phyloP scores from a whole-genome alignment of 1,284 basidiomycete genomes.

The Trichosporon coremiiforme region DNA sequence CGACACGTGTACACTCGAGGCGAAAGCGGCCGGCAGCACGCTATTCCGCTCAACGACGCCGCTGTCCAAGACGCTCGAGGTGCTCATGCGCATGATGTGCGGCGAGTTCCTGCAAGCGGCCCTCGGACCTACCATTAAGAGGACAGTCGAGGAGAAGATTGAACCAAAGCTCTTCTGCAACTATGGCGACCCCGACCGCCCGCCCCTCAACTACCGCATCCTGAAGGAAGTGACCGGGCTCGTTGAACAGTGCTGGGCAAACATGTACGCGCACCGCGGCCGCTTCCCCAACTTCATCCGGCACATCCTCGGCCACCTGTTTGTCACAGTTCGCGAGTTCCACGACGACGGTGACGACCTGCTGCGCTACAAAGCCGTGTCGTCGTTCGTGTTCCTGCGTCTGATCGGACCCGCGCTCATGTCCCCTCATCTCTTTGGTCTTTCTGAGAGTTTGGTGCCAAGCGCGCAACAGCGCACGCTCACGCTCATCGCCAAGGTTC shows the following conservation, averaged over 20 bases:
- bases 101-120: conserved; percentile 36
- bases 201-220: conserved; percentile 24
- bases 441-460: conserved; percentile 33
- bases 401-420: conserved; percentile 45
- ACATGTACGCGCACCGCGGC: conserved; percentile 42
- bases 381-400: conserved; percentile 46
- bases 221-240: conserved; percentile 25
- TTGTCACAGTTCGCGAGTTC: conserved; percentile 35
- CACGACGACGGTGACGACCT: conserved; percentile 31
- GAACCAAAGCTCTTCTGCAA: conserved; percentile 23
- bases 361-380: conserved; percentile 42
- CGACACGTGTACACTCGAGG: conserved; percentile 23
- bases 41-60: conserved; percentile 44
- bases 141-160: conserved; percentile 23
- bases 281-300: conserved; percentile 40
- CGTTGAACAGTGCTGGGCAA: conserved; percentile 34
- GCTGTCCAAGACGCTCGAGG: conserved; percentile 39
- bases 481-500: conserved; percentile 41
- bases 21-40: conserved; percentile 33
- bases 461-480: conserved; percentile 32
- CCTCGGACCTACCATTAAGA: conserved; percentile 36
- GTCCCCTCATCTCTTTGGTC: conserved; percentile 42
- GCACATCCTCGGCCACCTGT: conserved; percentile 36
- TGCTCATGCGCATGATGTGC: conserved; percentile 41
- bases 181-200: conserved; percentile 6